Evolutionary conservation across 495 filamentous ascomycete species (phyloP).

Genomic region (Podospora conica): DNA sequence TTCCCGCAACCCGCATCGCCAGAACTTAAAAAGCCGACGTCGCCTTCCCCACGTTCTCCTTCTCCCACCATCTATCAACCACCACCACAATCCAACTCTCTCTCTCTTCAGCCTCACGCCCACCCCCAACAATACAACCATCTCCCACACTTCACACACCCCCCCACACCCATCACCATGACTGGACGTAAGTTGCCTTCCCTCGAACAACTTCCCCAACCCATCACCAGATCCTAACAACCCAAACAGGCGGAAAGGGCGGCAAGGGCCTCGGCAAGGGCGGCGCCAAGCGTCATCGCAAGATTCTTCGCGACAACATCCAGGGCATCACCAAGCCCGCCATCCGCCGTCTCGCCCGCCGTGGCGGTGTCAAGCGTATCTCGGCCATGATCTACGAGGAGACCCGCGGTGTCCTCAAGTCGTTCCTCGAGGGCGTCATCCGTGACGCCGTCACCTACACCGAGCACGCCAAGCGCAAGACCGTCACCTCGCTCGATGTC

Average conservation of each 20-base stretch:
- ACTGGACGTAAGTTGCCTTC: slow-evolving; percentile 81
- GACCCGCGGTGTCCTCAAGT: slow-evolving; percentile 99
- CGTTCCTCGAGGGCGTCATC: slow-evolving; percentile 99
- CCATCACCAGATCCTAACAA: slow-evolving; percentile 21
- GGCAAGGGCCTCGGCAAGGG: slow-evolving; percentile 92
- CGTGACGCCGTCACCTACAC: slow-evolving; percentile 98
- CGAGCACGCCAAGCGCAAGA: slow-evolving; percentile 97
- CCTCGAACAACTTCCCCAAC: background rate
- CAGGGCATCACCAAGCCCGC: slow-evolving; percentile 99
- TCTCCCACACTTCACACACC: slow-evolving; percentile 20
- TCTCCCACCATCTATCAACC: slow-evolving; percentile 24
- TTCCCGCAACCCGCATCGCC: slow-evolving; percentile 21
- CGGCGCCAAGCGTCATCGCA: slow-evolving; percentile 90
- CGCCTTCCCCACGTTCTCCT: slow-evolving; percentile 43
- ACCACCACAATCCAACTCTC: slow-evolving; percentile 11
- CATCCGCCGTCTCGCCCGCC: slow-evolving; percentile 98
- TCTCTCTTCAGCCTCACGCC: slow-evolving; percentile 40
- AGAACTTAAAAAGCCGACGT: slow-evolving; percentile 37
- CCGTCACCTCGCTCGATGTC: slow-evolving; percentile 88
- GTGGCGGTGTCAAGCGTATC: slow-evolving; percentile 99
- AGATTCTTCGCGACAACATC: slow-evolving; percentile 99
- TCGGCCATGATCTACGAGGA: slow-evolving; percentile 99
- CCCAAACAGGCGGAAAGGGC: slow-evolving; percentile 71
- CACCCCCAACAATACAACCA: background rate
- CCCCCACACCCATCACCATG: slow-evolving; percentile 48